Base-by-base conservation (phyloP, 345 rosid genomes). In the Physaria fendleri region DNA sequence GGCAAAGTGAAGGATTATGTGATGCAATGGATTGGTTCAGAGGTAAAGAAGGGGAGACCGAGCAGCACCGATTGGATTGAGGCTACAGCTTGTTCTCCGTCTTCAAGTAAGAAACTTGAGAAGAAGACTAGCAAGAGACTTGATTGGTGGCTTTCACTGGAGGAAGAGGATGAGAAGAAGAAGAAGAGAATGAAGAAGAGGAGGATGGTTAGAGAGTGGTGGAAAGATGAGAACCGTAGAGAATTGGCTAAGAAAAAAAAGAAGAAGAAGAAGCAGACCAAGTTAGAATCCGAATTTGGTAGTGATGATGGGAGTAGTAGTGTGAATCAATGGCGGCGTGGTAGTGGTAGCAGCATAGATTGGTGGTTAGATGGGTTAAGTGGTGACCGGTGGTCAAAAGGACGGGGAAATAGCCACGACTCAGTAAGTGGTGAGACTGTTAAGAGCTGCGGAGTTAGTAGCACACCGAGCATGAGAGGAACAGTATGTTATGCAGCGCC, bases 391-490 rank as follows among this genome's bases (percentile, higher is more conserved):
- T 78, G 87, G 61, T 53, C 61, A 62, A 77, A 77, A 73, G 81
- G 73, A 32, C 73, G 66, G 0, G 69, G 47, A 5, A 83, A 75
- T 57, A 85, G 96, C 66, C 79, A 74, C 59, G 98, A 88, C 56
- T 85, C 92, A 2, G 61, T 69, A 40, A 81, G 87, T 5, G 86
- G 97, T 28, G 94, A 93, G 64, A 78, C 85, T 32, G 80, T 82
- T 3, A 83, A 66, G 75, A 89, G 97, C 61, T 83, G 85, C n/a
- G 95, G 91, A 7, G 43, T 89, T 22, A 80, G 94, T 46, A 93
- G 99, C 68, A 93, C 99, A 1, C 99, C 97, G 2, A 93, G 99
- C 68, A 89, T 89, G 97, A 78, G 99, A 75, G 99, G 99, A 66
- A 93, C 97, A 0, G 83, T 93, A 25, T 93, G 97, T 60, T 93